These are phyloP conservation scores for Neonectria ditissima DNA, from an alignment of 2,329 filamentous ascomycete genomes.

Conservation along the genomic window DNA sequence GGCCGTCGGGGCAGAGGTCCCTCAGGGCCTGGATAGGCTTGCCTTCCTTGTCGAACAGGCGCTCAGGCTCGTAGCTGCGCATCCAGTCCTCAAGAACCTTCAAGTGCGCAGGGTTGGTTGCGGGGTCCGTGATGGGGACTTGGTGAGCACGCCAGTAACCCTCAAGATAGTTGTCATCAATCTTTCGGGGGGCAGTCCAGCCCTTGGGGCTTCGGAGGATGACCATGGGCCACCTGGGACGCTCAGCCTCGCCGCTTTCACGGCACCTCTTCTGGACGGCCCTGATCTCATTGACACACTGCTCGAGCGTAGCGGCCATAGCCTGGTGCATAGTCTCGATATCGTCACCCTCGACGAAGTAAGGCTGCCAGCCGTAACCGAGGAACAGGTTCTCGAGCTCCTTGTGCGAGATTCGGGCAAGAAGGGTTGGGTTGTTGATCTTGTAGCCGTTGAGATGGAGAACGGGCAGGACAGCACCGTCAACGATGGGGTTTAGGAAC, in stretches of 20 bases:
- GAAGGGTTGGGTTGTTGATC: slow-evolving; percentile 82
- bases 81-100: slow-evolving; percentile 81
- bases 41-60: slow-evolving; percentile 74
- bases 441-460: slow-evolving; percentile 87
- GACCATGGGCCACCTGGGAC: slow-evolving; percentile 83
- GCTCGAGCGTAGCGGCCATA: slow-evolving; percentile 81
- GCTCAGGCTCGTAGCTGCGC: slow-evolving; percentile 79
- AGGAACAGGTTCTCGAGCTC: slow-evolving; percentile 77
- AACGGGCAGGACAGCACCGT: slow-evolving; percentile 82
- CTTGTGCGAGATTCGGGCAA: slow-evolving; percentile 79
- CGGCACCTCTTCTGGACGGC: slow-evolving; percentile 78
- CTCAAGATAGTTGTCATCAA: slow-evolving; percentile 77
- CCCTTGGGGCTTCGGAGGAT: slow-evolving; percentile 82
- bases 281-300: slow-evolving; percentile 76
- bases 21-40: slow-evolving; percentile 72
- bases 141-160: slow-evolving; percentile 87
- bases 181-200: slow-evolving; percentile 80
- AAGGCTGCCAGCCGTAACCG: slow-evolving; percentile 83
- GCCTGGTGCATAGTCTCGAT: slow-evolving; percentile 82
- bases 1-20: slow-evolving; percentile 73
- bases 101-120: slow-evolving; percentile 73
- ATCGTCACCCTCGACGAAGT: slow-evolving; percentile 83
- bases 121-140: slow-evolving; percentile 79
- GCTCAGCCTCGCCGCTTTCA: slow-evolving; percentile 75
- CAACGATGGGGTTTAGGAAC: slow-evolving; percentile 82